Evolutionary conservation across 495 filamentous ascomycete genomes (phyloP).

Genomic region (Pyrenopolyporus hunteri): DNA sequence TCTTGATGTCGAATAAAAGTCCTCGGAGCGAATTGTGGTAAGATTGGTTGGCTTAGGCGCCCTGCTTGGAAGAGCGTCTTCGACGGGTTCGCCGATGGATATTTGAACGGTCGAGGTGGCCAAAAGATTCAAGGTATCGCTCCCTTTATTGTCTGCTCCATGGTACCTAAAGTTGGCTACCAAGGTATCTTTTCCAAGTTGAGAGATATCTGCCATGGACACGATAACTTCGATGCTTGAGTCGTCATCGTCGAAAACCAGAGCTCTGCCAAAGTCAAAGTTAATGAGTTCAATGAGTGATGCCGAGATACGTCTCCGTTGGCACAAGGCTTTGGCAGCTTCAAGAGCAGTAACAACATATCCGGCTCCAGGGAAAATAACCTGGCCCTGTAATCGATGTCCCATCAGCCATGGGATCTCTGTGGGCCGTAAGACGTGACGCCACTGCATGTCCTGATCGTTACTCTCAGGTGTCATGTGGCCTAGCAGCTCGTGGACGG

Average conservation of each 20-base stretch:
- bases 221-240: too few species aligned
- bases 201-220: too few species aligned
- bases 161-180: too few species aligned
- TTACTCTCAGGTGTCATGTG: constrained; percentile 34
- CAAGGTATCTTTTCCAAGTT: too few species aligned
- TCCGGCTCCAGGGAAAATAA: constrained; percentile 61
- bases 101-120: constrained; percentile 19
- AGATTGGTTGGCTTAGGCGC: constrained; percentile 39
- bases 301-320: not conserved
- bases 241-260: too few species aligned
- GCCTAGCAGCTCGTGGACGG: constrained; percentile 53
- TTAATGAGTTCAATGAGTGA: constrained; percentile 34
- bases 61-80: constrained; percentile 13
- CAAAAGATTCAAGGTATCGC: too few species aligned
- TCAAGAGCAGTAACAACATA: constrained; percentile 59
- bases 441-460: constrained; percentile 48
- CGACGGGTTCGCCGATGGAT: constrained; percentile 8
- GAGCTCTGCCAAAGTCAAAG: constrained; percentile 20
- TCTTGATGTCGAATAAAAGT: constrained; percentile 27
- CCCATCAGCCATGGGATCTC: constrained; percentile 56
- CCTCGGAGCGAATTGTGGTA: not conserved
- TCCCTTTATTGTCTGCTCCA: too few species aligned
- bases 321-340: constrained; percentile 23
- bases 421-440: constrained; percentile 44
- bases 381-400: constrained; percentile 47